These are phyloP conservation scores for Rubroshorea leprosula DNA, from an alignment of 345 rosid species.

Conservation along the genomic window DNA sequence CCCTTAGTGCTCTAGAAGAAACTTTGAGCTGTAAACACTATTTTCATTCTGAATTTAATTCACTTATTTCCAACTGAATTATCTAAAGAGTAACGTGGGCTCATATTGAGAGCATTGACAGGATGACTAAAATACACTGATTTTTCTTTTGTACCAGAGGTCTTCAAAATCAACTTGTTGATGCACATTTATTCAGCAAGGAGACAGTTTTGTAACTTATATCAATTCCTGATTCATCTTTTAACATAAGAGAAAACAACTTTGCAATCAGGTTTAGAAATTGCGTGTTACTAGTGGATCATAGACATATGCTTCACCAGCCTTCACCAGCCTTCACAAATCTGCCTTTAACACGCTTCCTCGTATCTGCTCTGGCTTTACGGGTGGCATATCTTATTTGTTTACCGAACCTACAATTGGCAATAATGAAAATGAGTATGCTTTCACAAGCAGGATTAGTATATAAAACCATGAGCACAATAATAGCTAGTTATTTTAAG, in stretches of 20 bases:
- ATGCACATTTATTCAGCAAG: too few species aligned
- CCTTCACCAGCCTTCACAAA: slow-evolving; percentile 61
- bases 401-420: slow-evolving; percentile 56
- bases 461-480: neutral
- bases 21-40: neutral
- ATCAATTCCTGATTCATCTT: too few species aligned
- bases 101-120: neutral
- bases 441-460: neutral
- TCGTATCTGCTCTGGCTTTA: slow-evolving; percentile 89
- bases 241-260: neutral
- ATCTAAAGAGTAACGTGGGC: neutral
- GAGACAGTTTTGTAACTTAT: too few species aligned
- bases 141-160: too few species aligned
- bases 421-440: slow-evolving; percentile 8
- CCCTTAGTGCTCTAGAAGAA: neutral
- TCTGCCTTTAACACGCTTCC: slow-evolving; percentile 89
- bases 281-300: slow-evolving; percentile 45
- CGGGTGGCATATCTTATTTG: slow-evolving; percentile 87
- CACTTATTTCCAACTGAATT: neutral
- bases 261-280: slow-evolving; percentile 16
- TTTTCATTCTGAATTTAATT: neutral
- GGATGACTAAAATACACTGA: neutral
- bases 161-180: too few species aligned
- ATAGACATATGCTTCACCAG: slow-evolving; percentile 61
- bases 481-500: too few species aligned